Percentiles rank a stretch among this genome's conserved stretches.
Evolutionary conservation across 2,329 filamentous ascomycete species (phyloP).

Genomic region (Diplocarpon rosae): DNA sequence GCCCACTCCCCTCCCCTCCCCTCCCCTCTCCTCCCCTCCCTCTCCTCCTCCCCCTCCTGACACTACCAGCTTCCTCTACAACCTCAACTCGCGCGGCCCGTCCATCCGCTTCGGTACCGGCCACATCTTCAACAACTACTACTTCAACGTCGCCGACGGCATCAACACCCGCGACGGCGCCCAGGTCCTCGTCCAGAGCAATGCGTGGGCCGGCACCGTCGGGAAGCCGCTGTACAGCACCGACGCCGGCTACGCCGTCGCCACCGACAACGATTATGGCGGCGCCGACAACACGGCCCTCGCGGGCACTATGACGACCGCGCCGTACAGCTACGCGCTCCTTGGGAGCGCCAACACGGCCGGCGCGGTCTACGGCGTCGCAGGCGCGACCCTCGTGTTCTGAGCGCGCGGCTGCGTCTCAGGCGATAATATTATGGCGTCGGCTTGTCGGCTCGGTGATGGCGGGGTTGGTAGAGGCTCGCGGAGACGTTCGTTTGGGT

Average conservation of each 20-base stretch:
- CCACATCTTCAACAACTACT: conserved; percentile 48
- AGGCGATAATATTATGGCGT: too few relatives aligned
- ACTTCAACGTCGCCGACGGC: conserved; percentile 34
- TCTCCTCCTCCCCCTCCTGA: not conserved
- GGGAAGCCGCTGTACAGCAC: conserved; percentile 34
- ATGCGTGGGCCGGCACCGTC: conserved; percentile 36
- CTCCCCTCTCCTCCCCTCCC: not conserved
- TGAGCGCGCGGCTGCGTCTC: too few relatives aligned
- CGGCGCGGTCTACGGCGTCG: not conserved
- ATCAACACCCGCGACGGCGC: conserved; percentile 47
- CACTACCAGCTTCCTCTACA: conserved; percentile 53
- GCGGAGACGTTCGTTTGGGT: too few relatives aligned
- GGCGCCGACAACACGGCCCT: conserved; percentile 40
- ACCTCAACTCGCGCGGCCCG: conserved; percentile 53
- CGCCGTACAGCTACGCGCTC: conserved; percentile 44
- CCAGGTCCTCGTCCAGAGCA: conserved; percentile 45
- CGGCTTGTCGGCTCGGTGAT: too few relatives aligned
- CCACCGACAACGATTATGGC: too few relatives aligned
- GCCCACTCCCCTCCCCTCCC: not conserved
- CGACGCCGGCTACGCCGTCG: conserved; percentile 35
- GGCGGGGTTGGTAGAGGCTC: too few relatives aligned
- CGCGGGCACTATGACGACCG: conserved; percentile 36
- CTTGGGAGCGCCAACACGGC: conserved; percentile 37
- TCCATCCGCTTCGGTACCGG: conserved; percentile 56
- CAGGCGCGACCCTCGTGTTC: too few relatives aligned